phyloP scores from a whole-genome alignment of 2,329 filamentous ascomycete genomes.

The Ceratocystis colombiana region DNA sequence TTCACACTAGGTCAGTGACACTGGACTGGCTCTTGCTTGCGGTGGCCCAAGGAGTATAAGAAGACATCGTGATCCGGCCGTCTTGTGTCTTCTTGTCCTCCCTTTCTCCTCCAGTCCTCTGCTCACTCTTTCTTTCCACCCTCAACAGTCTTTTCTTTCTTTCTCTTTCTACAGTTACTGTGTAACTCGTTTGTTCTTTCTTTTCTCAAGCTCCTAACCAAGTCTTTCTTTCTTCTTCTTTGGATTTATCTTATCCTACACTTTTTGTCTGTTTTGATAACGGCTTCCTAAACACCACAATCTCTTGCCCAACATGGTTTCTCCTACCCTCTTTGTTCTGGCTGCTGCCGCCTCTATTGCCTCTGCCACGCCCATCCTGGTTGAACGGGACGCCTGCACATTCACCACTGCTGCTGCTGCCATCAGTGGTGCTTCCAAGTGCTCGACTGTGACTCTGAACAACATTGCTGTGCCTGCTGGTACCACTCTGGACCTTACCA shows the following conservation, averaged over 20 bases:
- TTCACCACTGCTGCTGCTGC: conserved; percentile 44
- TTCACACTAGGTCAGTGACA: neutral
- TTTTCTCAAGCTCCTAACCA: neutral
- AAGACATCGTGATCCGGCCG: conserved; percentile 8
- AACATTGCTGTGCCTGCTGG: conserved; percentile 48
- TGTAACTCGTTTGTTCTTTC: conserved; percentile 7
- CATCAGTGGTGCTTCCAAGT: conserved; percentile 41
- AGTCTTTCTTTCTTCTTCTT: conserved; percentile 18
- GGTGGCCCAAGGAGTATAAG: conserved; percentile 9
- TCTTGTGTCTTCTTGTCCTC: neutral
- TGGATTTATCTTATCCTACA: neutral
- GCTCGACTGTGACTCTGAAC: conserved; percentile 45
- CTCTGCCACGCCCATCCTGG: conserved; percentile 28
- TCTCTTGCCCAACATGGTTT: conserved; percentile 23
- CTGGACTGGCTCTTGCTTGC: neutral
- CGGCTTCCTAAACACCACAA: conserved; percentile 10
- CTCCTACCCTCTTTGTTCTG: conserved; percentile 28
- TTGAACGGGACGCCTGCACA: conserved; percentile 36
- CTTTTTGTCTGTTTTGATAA: conserved; percentile 19
- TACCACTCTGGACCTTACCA: conserved; percentile 48
- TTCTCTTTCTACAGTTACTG: conserved; percentile 1
- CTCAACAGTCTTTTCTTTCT: neutral
- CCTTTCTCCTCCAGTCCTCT: conserved; percentile 22
- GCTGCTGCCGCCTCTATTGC: conserved; percentile 30
- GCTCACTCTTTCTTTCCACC: conserved; percentile 8